Evolutionary conservation across 768 basidiomycete species (phyloP), one percentile per base, ranked within the genome.

Genomic region (Guyanaporus albipodus): DNA sequence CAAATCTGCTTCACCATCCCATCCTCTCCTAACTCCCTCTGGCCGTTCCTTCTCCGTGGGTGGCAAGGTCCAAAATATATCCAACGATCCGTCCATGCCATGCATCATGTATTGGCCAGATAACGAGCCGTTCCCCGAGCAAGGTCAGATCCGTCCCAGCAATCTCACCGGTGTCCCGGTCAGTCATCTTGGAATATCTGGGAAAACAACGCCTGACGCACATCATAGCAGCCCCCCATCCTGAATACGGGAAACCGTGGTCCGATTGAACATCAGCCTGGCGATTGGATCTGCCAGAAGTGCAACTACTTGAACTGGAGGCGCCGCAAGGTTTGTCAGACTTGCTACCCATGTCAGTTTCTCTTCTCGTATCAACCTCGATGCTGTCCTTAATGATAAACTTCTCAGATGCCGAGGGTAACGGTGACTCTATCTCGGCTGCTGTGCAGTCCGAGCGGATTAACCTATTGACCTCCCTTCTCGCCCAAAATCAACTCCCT

Each of bases 31-130:
- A 52, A 91, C 90, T 1, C 90, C 90, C 4, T 89, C 88, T 10
- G 90, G 90, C 2, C 78, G 84, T 18, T 79, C 83, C 8, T 83
- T 92, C 50, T 80, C 85, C 41, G 63, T 77, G 19, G 87, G 88
- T 46, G 90, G 89, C 9, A 79, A 79, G 53, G 87, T 91, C 7
- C 85, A 84, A 57, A 90, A 92, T 56, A 66, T 91, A 49, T 90
- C 87, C 22, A 70, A 56, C 31, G 87, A 91, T 61, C 86, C 87
- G 17, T 62, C 81, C 39, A 57, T 70, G 23, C 85, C 89, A 4
- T 89, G 89, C 56, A 74, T 90, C 69, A 83, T 91, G 81, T 91
- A 85, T 57, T 92, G 90, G 90, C 89, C 90, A 5, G 89, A 91
- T 64, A 92, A 92, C 56, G 90, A 92, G 60, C 77, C 86, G 4